Evolutionary conservation across 208 protist genomes (phyloP), one percentile per base, ranked within the genome.

Genomic region (Zelonia costaricensis): DNA sequence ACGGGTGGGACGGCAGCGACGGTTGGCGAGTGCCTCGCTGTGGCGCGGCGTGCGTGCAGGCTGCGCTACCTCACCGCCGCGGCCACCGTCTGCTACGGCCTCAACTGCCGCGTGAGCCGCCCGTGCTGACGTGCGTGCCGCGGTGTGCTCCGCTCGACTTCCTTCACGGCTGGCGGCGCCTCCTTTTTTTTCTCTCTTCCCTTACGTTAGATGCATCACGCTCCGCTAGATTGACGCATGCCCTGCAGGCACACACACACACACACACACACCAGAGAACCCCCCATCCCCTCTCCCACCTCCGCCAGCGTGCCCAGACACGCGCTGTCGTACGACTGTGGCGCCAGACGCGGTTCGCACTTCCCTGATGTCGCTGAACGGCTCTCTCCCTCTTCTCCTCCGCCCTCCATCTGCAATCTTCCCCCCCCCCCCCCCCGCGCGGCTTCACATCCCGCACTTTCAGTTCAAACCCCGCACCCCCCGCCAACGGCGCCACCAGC

Each of bases 61-160:
- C 71, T 92, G 44, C 82, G 74, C 10, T 88, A 76, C 31, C 67
- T 92, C 2, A 82, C 86, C 12, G 80, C 69, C 15, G 58, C 73
- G 55, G 66, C 86, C 0, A 77, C 80, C 2, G 77, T 92, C 0
- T 52, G 87, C 8, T 92, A 85, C 59, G 86, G 86, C 9, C 43
- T 81, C 18, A 83, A 88, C 58, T 52, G 59, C n/a, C 30, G 42
- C 52, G 44, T 40, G 53, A n/a, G n/a, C n/a, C n/a, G n/a, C n/a
- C n/a, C n/a, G n/a, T n/a, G n/a, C n/a, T n/a, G n/a, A n/a, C n/a
- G n/a, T n/a, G n/a, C n/a, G n/a, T n/a, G n/a, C n/a, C n/a, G n/a
- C n/a, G n/a, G n/a, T n/a, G n/a, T n/a, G n/a, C n/a, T n/a, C n/a
- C n/a, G n/a, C n/a, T n/a, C n/a, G n/a, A n/a, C 33, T 10, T 38